Evolutionary conservation across 2,329 filamentous ascomycete genomes (phyloP).

Genomic region (Exserohilum turcica): DNA sequence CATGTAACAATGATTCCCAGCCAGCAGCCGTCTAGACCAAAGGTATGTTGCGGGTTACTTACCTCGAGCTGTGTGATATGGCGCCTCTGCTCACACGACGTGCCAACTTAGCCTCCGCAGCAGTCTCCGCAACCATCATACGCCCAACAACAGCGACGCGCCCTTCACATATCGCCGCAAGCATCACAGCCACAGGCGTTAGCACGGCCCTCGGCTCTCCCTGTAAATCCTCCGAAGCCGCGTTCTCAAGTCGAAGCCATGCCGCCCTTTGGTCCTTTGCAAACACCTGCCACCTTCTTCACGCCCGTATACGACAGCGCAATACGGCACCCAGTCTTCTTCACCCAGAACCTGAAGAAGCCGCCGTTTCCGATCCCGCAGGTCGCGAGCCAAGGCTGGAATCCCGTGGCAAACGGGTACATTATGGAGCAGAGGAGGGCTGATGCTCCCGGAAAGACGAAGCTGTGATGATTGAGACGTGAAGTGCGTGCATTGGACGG

Average conservation of each 20-base stretch:
- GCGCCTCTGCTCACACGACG: conserved; percentile 14
- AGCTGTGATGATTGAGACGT: conserved; percentile 28
- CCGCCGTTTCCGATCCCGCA: conserved; percentile 55
- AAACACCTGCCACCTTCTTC: conserved; percentile 20
- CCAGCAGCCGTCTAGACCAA: conserved; percentile 49
- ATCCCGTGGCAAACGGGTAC: conserved; percentile 54
- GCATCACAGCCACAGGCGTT: conserved; percentile 3
- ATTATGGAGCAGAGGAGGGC: conserved; percentile 36
- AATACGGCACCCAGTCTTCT: conserved; percentile 74
- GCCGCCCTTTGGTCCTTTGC: conserved; percentile 43
- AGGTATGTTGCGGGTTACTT: conserved; percentile 27
- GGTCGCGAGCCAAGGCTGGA: conserved; percentile 43
- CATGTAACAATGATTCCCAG: conserved; percentile 44
- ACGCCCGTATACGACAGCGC: conserved; percentile 59
- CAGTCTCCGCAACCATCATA: conserved; percentile 26
- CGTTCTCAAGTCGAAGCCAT: conserved; percentile 58
- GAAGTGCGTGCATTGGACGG: conserved; percentile 3
- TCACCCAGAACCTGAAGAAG: conserved; percentile 67
- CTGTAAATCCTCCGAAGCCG: conserved; percentile 29
- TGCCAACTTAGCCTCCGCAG: conserved; percentile 35
- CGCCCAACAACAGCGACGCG: conserved; percentile 35
- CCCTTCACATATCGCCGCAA: conserved; percentile 23
- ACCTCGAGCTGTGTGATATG: too few relatives aligned
- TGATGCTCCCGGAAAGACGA: conserved; percentile 27
- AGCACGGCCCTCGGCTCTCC: background rate